These are phyloP conservation scores for Choanephora cucurbitarum DNA, from an alignment of 371 early-diverging fungal genomes.

Conservation along the genomic window DNA sequence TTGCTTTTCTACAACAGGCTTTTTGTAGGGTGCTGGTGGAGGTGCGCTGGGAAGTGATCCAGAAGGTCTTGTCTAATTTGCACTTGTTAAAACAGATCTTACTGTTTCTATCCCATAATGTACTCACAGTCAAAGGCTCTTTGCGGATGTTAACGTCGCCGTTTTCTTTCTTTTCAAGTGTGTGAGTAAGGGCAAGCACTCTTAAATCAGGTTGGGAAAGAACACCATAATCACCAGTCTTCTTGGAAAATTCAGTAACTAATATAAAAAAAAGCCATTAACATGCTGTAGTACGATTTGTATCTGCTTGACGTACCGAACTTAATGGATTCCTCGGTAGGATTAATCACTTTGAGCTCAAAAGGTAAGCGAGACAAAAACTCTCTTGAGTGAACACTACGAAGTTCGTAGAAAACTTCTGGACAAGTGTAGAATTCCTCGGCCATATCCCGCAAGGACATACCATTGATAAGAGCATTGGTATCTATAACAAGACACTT, in stretches of 20 bases:
- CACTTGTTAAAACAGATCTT: background rate
- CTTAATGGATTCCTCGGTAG: slow-evolving; percentile 77
- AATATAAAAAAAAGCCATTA: background rate
- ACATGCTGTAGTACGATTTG: background rate
- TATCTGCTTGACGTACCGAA: slow-evolving; percentile 51
- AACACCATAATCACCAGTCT: slow-evolving; percentile 90
- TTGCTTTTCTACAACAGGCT: slow-evolving; percentile 19
- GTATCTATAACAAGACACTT: slow-evolving; percentile 63
- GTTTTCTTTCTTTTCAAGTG: slow-evolving; percentile 76
- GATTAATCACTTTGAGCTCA: slow-evolving; percentile 66
- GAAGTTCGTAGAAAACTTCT: slow-evolving; percentile 87
- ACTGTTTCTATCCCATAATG: background rate
- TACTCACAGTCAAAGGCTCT: slow-evolving; percentile 57
- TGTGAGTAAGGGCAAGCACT: slow-evolving; percentile 87
- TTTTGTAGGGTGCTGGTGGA: slow-evolving; percentile 31
- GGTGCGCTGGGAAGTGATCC: slow-evolving; percentile 45
- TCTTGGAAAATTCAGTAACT: slow-evolving; percentile 85
- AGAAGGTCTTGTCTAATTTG: slow-evolving; percentile 36
- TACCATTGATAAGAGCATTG: slow-evolving; percentile 62
- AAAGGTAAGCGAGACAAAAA: slow-evolving; percentile 66
- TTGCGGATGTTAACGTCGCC: slow-evolving; percentile 64
- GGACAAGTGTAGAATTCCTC: slow-evolving; percentile 83
- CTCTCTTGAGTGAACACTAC: slow-evolving; percentile 75
- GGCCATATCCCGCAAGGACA: slow-evolving; percentile 53
- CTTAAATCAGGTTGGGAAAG: slow-evolving; percentile 86